Evolutionary conservation across 2,329 filamentous ascomycete genomes (phyloP), one percentile per base, ranked within the genome.

Genomic region (Macrophomina phaseolina): DNA sequence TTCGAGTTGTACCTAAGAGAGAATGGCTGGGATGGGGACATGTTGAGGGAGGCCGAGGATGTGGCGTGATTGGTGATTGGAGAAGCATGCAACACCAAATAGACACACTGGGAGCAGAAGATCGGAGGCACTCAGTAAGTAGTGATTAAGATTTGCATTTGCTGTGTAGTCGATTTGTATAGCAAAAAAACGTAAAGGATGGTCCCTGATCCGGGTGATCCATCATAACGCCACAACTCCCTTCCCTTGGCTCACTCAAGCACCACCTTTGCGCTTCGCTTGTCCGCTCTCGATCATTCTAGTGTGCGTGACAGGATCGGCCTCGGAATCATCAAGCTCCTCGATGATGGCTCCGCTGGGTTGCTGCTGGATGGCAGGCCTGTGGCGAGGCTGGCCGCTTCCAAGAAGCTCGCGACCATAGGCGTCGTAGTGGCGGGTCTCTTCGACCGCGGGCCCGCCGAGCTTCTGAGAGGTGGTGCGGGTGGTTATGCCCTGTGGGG

Each of bases 221-320:
- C 28, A 40, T 23, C 36, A 18, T 18, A 11, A 36, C 16, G 56
- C 40, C 38, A 28, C 18, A 11, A 40, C 16, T 40, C 40, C 12
- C 28, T 34, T 42, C 49, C 28, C 14, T 6, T 23, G 23, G 40
- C 40, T n/a, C 16, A 9, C n/a, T 68, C 62, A 74, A 40, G 74
- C 74, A 55, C 74, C 74, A 8, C 74, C 73, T 68, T 76, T 73
- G 12, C 74, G 67, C 71, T 76, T 76, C 18, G 74, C 74, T 65
- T 76, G 74, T 70, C 75, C 56, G 36, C 28, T 40, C 28, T 61
- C 56, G 23, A 61, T 48, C 62, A 40, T 65, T 9, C 30, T 18
- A 16, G 32, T 52, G 46, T 64, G 36, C 9, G 46, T 14, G 23
- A 23, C 23, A n/a, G 28, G 46, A 23, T 64, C 46, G 49, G 42